Percentiles rank a stretch among this genome's conserved stretches.
Evolutionary conservation across 495 filamentous ascomycete species (phyloP).

Genomic region (Neurospora sp.): DNA sequence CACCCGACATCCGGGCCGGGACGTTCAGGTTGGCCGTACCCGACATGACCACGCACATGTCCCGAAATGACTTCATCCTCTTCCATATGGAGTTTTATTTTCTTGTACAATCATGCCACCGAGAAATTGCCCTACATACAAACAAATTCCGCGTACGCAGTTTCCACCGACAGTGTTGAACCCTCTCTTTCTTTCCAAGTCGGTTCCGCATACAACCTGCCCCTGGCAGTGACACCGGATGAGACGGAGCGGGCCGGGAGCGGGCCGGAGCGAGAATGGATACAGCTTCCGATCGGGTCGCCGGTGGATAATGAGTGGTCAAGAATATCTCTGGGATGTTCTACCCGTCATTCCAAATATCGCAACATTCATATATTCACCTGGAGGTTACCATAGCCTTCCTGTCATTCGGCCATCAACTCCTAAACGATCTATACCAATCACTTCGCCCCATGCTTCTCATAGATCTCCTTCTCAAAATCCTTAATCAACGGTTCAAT

Average conservation of each 20-base stretch:
- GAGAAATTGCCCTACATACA: too few relatives aligned
- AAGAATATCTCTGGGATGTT: background rate
- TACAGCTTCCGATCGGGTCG: background rate
- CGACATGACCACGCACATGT: too few relatives aligned
- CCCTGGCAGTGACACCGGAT: background rate
- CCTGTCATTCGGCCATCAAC: too few relatives aligned
- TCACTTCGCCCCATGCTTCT: constrained; percentile 2
- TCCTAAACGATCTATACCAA: background rate
- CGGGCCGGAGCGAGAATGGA: background rate
- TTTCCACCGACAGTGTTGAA: background rate
- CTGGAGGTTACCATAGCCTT: too few relatives aligned
- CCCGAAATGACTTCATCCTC: too few relatives aligned
- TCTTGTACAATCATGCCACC: too few relatives aligned
- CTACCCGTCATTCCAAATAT: background rate
- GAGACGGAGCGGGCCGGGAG: background rate
- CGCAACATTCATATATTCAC: background rate
- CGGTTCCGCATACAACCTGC: too few relatives aligned
- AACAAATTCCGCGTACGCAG: too few relatives aligned
- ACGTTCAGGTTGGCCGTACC: too few relatives aligned
- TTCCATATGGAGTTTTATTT: too few relatives aligned
- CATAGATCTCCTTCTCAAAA: constrained; percentile 24
- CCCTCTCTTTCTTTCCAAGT: background rate
- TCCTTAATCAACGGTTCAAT: constrained; percentile 17
- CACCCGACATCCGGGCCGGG: too few relatives aligned
- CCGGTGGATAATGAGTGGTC: background rate